Evolutionary conservation across 495 filamentous ascomycete species (phyloP), one percentile per base, ranked within the genome.

Genomic region (Penicillium atrosanguineum): DNA sequence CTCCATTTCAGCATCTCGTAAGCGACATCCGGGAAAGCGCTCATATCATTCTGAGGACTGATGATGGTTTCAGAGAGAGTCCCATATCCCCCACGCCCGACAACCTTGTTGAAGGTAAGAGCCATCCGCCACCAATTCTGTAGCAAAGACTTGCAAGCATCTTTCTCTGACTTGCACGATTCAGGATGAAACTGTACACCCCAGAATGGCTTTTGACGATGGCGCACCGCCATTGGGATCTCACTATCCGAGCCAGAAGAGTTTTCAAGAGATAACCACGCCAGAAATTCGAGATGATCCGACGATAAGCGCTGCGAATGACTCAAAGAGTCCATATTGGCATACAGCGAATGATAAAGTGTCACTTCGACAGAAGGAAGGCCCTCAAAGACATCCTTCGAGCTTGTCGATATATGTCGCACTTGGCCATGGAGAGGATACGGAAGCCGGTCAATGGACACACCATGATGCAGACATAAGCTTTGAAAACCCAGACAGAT

Each of bases 151-250:
- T 75, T 79, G 28, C 89, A 88, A 28, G 83, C 80, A n/a, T 73
- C 60, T 45, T 82, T 82, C 5, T 78, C 68, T 12, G 94, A 95
- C 63, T 93, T 96, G 57, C 95, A 87, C 0, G 90, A 95, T 67
- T 98, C 94, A 0, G 93, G 92, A 63, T 98, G 94, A 65, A 93
- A 97, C 62, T 98, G 94, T 31, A 98, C 73, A 0, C 87, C 94
- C 85, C 87, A 96, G 58, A 93, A 95, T 6, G 94, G 94, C 59
- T 85, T 89, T 3, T 57, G 53, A 23, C 44, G 69, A 64, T 96
- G 91, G 44, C 72, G 80, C 18, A 86, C 83, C 3, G 80, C 89
- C 87, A 96, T 95, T 39, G 95, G 74, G 19, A 96, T 86, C 23
- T 74, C 69, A 7, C 31, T 49, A 2, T 23, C 45, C 11, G 47